Evolutionary conservation across 768 basidiomycete genomes (phyloP).

Genomic region (Strobilomyces confusus): DNA sequence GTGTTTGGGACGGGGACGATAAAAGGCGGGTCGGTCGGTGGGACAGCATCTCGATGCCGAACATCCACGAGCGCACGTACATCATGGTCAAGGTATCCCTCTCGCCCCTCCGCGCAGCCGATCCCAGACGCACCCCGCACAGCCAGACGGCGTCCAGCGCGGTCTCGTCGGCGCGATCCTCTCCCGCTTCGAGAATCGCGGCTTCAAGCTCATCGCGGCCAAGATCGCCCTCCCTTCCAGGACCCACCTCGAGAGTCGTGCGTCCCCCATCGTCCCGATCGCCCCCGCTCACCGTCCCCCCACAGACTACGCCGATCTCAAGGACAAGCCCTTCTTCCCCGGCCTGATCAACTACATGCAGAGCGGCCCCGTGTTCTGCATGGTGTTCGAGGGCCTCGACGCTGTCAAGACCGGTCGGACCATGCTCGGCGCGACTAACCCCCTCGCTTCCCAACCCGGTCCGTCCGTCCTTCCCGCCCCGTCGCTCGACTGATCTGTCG

Average conservation of each 20-base stretch:
- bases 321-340: slow-evolving; percentile 93
- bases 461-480: slow-evolving; percentile 23
- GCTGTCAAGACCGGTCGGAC: slow-evolving; percentile 92
- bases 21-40: slow-evolving; percentile 3
- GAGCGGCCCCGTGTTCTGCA: slow-evolving; percentile 90
- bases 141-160: slow-evolving; percentile 99
- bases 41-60: slow-evolving; percentile 28
- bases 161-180: slow-evolving; percentile 95
- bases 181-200: slow-evolving; percentile 93
- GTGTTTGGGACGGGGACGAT: slow-evolving; percentile 35
- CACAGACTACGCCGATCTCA: slow-evolving; percentile 93
- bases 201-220: slow-evolving; percentile 94
- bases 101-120: not conserved
- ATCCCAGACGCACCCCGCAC: not conserved
- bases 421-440: slow-evolving; percentile 98
- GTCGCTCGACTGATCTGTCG: not conserved
- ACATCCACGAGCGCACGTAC: slow-evolving; percentile 81
- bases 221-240: slow-evolving; percentile 81
- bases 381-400: slow-evolving; percentile 94
- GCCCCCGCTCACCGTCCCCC: not conserved
- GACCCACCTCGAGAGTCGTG: slow-evolving; percentile 90
- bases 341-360: slow-evolving; percentile 96
- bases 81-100: slow-evolving; percentile 94
- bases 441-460: slow-evolving; percentile 85
- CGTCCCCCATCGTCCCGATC: not conserved